Evolutionary conservation across 805 yeast genomes (phyloP), one percentile per base, ranked within the genome.

Genomic region (Wickerhamiella musiphila): DNA sequence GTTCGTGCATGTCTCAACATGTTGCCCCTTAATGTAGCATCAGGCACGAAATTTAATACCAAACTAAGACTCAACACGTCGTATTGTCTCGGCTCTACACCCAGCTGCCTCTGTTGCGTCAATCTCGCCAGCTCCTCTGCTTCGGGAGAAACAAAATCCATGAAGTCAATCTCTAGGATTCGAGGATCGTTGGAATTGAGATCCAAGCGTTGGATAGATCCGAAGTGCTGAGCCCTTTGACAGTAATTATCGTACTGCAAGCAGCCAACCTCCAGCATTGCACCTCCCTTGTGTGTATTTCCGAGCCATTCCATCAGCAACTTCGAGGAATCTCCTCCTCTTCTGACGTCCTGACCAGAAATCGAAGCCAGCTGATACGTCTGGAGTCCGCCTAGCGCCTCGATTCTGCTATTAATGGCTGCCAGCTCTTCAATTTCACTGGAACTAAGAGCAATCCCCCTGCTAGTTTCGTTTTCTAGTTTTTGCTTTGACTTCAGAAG

Each of bases 301-400:
- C 58, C 56, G 4, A 81, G 53, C 84, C 92, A 81, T 35, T 71
- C 67, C n/a, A 81, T 64, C 28, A 86, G 56, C 45, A 73, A 61
- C 42, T 75, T 78, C 2, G 94, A 82, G 0, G 94, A 81, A 48
- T 86, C 98, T 2, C 94, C 93, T 1, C 98, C 96, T 39, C 96
- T 52, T 29, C 64, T 63, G 0, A 53, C 49, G 36, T 70, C 68
- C 46, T 86, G 98, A 0, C 98, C 98, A 31, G 71, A 69, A 1
- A 77, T 66, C 2, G 94, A 79, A 0, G 96, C 96, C 14, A 63
- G 53, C 47, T 86, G 98, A 50, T 86, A 86, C 8, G 68, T 67
- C 31, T 70, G 64, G 2, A 86, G 51, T 0, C 94, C 95, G 0
- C 94, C 95, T 26, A 72, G 58, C 26, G 57, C 61, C 6, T 58